Base-by-base conservation (phyloP, 768 basidiomycete species). In the Boletellus ananiceps region DNA sequence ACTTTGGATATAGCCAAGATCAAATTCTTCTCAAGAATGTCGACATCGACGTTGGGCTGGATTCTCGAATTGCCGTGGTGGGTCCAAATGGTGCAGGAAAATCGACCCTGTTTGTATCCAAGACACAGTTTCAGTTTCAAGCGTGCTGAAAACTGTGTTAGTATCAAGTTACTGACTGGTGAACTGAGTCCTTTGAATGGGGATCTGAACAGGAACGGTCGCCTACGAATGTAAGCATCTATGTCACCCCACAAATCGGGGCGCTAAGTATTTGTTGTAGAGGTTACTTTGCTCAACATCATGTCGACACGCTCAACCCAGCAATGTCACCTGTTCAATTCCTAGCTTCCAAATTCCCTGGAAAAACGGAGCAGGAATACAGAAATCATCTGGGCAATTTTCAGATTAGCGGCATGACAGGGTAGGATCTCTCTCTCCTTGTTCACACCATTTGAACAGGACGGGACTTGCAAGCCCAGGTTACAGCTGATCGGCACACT, bases 61-160 rank as follows among this genome's bases (percentile, higher is more conserved):
- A 99, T 55, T 93, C 91, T 8, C 77, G 96, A 50, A 89, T 98
- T 51, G 94, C 95, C 4, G 81, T 99, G 56, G 93, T 98, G 32
- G 95, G 95, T 49, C 86, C 93, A 2, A 94, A 94, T 68, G 93
- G 94, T 39, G 87, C 91, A 18, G 95, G 95, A 71, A 99, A 99
- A 71, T 97, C 93, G 15, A 97, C 96, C 4, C 66, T 97, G 86
- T 90, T 60, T 56, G 84, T 65, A 16, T 7, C 15, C 40, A 15
- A 18, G 27, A 37, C 42, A 15, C n/a, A 8, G 9, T 40, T 45
- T 46, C 18, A 8, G 18, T 21, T 19, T 54, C 37, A 34, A 45
- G 43, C 9, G 31, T 48, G 36, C 48, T 58, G 29, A 49, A 41
- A 21, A 40, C 13, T 38, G 27, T 57, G 19, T 8, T 58, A 94